Base-by-base conservation (phyloP, 768 basidiomycete species). In the Leccinum ochraceum region DNA sequence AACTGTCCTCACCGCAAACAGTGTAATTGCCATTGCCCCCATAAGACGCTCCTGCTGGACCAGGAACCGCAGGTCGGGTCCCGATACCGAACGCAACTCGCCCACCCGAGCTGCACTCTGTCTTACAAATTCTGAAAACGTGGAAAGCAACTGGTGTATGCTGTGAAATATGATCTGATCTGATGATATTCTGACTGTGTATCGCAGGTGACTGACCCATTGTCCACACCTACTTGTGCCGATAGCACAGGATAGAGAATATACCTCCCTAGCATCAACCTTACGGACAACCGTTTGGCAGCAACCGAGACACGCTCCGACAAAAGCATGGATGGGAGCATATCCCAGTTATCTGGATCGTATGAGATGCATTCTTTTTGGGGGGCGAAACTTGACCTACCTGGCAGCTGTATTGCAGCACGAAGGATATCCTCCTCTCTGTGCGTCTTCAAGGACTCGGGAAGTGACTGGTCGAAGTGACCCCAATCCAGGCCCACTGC, bases 401-500 rank as follows among this genome's bases (percentile, higher is more conserved):
- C 80, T 60, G 90, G 90, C n/a, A 92, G 74, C 63, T 91, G 89
- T 24, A 81, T 74, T 5, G 87, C 85, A 44, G 87, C 88, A 44
- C 80, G 78, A 32, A 90, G 68, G 57, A 72, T 74, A 60, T 86
- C 82, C 17, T 84, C 78, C 44, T 83, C 79, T 58, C 75, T 76
- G 56, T 83, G 82, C n/a, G 53, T 60, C 62, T 60, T 71, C 67
- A 79, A 68, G 60, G 60, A 78, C 58, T 69, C 69, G 58, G 62
- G 62, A 42, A 69, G 64, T 46, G 60, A 62, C 20, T 58, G 37
- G 10, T 66, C 62, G 6, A 60, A 56, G 22, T 58, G 54, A 30
- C 52, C 49, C 32, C 44, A 14, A 30, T 66, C 59, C 42, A 68
- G 56, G 9, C 73, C 72, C 5, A 68, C 66, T 8, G 75, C 74